Conservation (phyloP, 345 rosid genomes). For the Psidium guajava region DNA sequence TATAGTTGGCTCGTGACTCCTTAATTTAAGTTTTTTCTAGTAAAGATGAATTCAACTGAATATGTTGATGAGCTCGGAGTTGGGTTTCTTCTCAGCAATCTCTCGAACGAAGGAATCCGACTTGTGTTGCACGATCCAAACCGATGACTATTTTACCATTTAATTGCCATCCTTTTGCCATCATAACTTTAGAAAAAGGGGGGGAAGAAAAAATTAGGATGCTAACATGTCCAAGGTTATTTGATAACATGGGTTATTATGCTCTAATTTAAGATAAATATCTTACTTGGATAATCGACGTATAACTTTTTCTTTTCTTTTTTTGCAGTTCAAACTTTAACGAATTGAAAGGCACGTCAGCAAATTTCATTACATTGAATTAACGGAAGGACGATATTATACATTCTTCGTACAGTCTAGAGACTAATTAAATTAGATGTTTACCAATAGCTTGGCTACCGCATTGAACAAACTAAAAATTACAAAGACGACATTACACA, state of each 20-base stretch:
- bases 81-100: rapidly evolving
- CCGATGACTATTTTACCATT: neutral
- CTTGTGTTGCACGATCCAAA: rapidly evolving
- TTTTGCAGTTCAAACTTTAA: neutral
- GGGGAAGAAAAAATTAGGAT: neutral
- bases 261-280: neutral
- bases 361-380: neutral
- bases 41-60: neutral
- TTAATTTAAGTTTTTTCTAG: neutral
- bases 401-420: neutral
- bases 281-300: neutral
- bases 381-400: neutral
- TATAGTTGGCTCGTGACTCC: neutral
- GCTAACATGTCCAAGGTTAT: neutral
- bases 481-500: neutral
- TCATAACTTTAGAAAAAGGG: neutral
- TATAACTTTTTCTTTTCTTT: neutral
- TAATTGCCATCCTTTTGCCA: neutral
- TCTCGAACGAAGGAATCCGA: rapidly evolving
- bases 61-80: too few species aligned
- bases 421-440: rapidly evolving
- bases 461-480: neutral
- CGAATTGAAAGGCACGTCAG: neutral
- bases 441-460: neutral
- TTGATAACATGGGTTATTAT: neutral